These are phyloP conservation scores for Neurospora sp. DNA, from an alignment of 495 filamentous ascomycete genomes.

Conservation along the genomic window DNA sequence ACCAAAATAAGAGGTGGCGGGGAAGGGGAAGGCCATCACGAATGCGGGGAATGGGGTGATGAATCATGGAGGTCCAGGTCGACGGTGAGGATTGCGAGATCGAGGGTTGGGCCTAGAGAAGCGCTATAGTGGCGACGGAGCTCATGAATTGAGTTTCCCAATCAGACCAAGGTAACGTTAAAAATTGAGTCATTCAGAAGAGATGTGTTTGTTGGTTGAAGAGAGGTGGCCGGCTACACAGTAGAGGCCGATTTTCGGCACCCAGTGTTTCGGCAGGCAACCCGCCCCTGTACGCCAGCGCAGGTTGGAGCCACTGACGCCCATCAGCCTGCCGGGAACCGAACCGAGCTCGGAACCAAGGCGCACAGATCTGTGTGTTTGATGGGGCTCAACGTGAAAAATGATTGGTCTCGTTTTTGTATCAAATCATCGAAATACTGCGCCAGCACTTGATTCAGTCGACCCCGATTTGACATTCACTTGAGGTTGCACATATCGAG, in stretches of 20 bases:
- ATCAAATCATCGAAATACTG: not conserved
- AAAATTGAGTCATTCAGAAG: not conserved
- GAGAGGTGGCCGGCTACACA: not conserved
- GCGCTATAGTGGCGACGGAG: not conserved
- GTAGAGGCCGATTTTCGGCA: not conserved
- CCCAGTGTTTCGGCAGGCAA: not conserved
- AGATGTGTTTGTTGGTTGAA: not conserved
- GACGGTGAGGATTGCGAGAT: not conserved
- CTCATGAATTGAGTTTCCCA: not conserved
- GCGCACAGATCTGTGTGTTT: not conserved
- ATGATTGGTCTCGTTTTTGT: not conserved
- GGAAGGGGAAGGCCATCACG: not conserved
- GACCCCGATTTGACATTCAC: not conserved
- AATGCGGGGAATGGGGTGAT: not conserved
- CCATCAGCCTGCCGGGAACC: not conserved
- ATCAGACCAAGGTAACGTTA: not conserved
- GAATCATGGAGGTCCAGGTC: not conserved
- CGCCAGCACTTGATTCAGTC: not conserved
- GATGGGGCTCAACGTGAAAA: not conserved
- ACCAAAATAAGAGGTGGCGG: not conserved
- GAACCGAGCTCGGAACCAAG: not conserved
- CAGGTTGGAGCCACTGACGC: not conserved
- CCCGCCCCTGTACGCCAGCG: not conserved
- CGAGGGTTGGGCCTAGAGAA: no score
- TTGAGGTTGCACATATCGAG: not conserved